These are phyloP conservation scores for Penicillium egyptiacum DNA, from an alignment of 495 filamentous ascomycete species.

Conservation along the genomic window DNA sequence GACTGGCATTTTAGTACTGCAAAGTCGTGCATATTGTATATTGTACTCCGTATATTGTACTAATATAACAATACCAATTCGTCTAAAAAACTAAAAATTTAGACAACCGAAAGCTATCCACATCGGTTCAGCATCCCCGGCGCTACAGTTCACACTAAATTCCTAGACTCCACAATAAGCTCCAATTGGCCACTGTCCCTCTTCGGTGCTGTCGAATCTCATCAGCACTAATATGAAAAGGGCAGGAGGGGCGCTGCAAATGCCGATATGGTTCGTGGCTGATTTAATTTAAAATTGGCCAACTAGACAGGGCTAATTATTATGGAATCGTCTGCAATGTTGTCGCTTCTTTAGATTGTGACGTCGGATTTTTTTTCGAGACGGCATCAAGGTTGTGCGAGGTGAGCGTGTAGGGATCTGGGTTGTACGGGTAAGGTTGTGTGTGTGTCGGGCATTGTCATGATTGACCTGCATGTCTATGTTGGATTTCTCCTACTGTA, in stretches of 20 bases:
- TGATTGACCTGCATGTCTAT: neutral
- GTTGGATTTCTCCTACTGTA: neutral
- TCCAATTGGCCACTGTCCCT: neutral
- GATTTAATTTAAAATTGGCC: neutral
- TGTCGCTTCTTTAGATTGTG: neutral
- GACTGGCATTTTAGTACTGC: no score
- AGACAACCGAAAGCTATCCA: no score
- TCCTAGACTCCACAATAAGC: neutral
- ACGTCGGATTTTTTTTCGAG: neutral
- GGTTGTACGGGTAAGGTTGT: conserved; percentile 1
- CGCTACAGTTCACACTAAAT: conserved; percentile 4
- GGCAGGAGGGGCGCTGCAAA: neutral
- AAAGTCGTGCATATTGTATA: no score
- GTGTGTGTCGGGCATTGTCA: neutral
- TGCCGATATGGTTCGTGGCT: neutral
- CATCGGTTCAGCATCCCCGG: conserved; percentile 1
- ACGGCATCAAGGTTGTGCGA: neutral
- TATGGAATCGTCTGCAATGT: neutral
- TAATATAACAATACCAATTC: no score
- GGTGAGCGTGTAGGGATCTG: neutral
- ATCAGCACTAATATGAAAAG: conserved; percentile 5
- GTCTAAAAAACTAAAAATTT: no score
- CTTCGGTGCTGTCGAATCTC: conserved; percentile 6
- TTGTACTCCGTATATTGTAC: no score
- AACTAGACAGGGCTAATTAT: neutral